Base-by-base conservation (phyloP, 345 rosid species). In the Noccaea bulbosa region DNA sequence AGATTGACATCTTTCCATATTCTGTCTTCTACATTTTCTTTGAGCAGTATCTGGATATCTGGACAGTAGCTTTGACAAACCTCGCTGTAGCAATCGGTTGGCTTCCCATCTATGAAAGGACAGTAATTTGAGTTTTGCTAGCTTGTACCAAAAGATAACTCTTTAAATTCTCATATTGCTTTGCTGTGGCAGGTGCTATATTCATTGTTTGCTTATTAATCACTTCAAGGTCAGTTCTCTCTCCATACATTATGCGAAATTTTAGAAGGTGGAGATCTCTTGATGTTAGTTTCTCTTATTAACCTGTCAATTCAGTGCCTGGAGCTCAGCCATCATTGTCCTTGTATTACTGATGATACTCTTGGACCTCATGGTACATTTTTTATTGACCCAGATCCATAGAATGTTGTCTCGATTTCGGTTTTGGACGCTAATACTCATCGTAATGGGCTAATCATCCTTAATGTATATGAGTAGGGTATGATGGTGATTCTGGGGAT, bases 11-110 rank as follows among this genome's bases (percentile, higher is more conserved):
- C 47, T 93, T 89, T 70, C 98, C 98, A 51, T 91, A 93, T 72
- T 91, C 98, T 2, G 97, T 93, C 8, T 89, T 89, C 76, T 91
- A 93, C 79, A 87, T 93, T 78, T 93, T 89, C 82, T 93, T 93
- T 67, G 98, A 93, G 85, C 98, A 91, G 74, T 93, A 93, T 80
- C 89, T 93, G 82, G 87, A 86, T 79, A 82, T 91, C 73, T 93
- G 98, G 98, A 83, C 72, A 76, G 77, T 83, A n/a, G 98, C 98
- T 71, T 69, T 89, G 79, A 85, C 84, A 68, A 89, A 87, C 82
- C 81, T 89, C 32, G 81, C 91, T 50, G 77, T 91, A 64, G 98
- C 98, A 75, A 85, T 91, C 30, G 94, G 98, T 93, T 59, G 40
- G 93, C 80, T 69, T 79, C 70, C n/a, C 14, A 50, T 48, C 71